These are phyloP conservation scores for Mycena polygramma DNA, from an alignment of 768 basidiomycete species.

Conservation along the genomic window DNA sequence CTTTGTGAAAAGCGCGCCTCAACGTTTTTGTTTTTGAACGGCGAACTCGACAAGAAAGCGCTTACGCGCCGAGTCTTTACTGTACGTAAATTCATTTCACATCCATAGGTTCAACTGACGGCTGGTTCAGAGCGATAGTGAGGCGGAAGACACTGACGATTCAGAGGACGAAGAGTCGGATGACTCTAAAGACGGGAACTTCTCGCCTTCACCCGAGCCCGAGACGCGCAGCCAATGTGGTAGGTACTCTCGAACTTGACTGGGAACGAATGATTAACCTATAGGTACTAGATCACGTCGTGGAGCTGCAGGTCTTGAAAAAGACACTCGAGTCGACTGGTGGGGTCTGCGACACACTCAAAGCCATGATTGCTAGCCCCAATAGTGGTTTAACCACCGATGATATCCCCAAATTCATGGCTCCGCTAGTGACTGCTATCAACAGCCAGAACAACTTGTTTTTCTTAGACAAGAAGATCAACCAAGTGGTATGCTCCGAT, in stretches of 20 bases:
- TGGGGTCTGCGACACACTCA: conserved; percentile 1
- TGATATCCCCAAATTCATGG: neutral
- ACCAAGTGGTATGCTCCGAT: neutral
- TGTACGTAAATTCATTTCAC: neutral
- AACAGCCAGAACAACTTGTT: conserved; percentile 12
- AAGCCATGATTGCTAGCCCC: conserved; percentile 6
- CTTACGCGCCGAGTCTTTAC: neutral
- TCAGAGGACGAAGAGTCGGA: no score
- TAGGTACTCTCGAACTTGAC: conserved; percentile 1
- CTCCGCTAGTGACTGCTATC: neutral
- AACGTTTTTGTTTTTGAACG: neutral
- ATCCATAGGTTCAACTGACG: neutral
- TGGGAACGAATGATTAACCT: neutral
- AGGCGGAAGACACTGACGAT: no score
- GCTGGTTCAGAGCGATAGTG: neutral
- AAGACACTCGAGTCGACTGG: neutral
- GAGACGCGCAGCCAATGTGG: neutral
- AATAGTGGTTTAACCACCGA: neutral
- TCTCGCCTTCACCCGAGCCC: neutral
- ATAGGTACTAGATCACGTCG: conserved; percentile 1
- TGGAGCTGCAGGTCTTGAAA: conserved; percentile 15
- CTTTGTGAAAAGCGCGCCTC: neutral
- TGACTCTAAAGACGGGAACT: no score
- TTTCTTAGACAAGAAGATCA: conserved; percentile 8
- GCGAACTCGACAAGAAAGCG: neutral